phyloP scores from a whole-genome alignment of 2,329 filamentous ascomycete species.

The Pyricularia sp. region DNA sequence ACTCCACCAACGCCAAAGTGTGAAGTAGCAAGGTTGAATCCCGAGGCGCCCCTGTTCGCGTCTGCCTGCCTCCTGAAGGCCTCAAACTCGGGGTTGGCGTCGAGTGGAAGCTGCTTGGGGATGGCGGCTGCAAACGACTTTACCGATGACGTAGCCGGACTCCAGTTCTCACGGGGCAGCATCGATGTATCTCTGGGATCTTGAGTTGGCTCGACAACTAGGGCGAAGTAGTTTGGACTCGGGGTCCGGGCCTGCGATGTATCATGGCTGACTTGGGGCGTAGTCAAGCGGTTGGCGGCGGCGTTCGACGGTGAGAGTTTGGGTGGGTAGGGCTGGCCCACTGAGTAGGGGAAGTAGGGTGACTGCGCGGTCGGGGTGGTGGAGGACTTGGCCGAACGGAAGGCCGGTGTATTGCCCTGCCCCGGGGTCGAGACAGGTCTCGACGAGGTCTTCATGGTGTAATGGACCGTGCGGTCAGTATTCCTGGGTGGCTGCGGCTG shows the following conservation, averaged over 20 bases:
- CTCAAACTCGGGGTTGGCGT: conserved; percentile 75
- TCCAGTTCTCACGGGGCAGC: conserved; percentile 65
- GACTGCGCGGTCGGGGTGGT: conserved; percentile 41
- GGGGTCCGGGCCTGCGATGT: conserved; percentile 32
- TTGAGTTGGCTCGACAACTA: conserved; percentile 52
- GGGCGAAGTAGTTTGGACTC: conserved; percentile 83
- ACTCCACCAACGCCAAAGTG: conserved; percentile 25
- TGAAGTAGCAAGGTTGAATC: conserved; percentile 37
- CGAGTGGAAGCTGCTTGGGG: conserved; percentile 60
- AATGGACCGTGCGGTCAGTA: conserved; percentile 25
- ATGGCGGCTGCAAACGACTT: conserved; percentile 60
- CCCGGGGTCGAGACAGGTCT: conserved; percentile 24
- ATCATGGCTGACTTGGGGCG: neutral
- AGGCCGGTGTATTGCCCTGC: conserved; percentile 17
- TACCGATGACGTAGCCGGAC: conserved; percentile 59
- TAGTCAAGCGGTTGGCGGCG: conserved; percentile 11
- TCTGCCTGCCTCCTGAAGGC: conserved; percentile 69
- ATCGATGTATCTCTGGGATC: conserved; percentile 56
- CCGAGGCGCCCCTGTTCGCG: conserved; percentile 39
- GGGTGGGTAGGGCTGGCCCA: conserved; percentile 44
- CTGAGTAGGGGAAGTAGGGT: conserved; percentile 41
- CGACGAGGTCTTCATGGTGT: conserved; percentile 36
- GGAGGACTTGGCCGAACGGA: conserved; percentile 29
- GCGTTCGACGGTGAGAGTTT: conserved; percentile 31
- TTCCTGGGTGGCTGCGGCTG: conserved; percentile 17